Conservation (phyloP, 129 eudicot species). For the Oenanthe sinensis region DNA sequence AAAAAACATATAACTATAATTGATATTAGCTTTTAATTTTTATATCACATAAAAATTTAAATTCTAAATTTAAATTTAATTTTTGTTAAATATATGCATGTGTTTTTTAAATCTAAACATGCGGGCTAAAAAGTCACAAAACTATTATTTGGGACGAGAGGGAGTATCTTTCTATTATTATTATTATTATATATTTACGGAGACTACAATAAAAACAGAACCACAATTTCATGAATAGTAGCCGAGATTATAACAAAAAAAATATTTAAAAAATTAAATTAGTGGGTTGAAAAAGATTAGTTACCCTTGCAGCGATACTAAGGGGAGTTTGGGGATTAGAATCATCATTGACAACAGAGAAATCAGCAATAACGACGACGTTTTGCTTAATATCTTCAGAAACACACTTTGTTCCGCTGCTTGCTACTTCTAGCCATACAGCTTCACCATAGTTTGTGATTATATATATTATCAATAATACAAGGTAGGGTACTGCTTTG, state of each 20-base stretch:
- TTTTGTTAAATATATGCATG: no score
- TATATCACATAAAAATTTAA: no score
- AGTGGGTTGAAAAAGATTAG: neutral
- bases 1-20: no score
- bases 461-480: neutral
- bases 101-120: no score
- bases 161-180: no score
- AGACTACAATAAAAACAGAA: neutral
- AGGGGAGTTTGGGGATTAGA: conserved; percentile 13
- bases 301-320: conserved; percentile 41
- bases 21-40: no score
- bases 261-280: neutral
- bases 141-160: no score
- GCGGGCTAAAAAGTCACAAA: no score
- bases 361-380: conserved; percentile 57
- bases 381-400: conserved; percentile 56
- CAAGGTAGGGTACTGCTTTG: neutral
- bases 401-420: conserved; percentile 58
- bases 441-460: conserved; percentile 15
- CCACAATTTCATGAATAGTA: neutral
- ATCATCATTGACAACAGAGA: conserved; percentile 27
- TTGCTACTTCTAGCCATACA: conserved; percentile 44
- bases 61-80: no score
- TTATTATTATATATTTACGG: no score
- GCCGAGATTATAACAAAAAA: neutral